phyloP scores from a whole-genome alignment of 257 asterid species.

The Solanum pimpinellifolium region DNA sequence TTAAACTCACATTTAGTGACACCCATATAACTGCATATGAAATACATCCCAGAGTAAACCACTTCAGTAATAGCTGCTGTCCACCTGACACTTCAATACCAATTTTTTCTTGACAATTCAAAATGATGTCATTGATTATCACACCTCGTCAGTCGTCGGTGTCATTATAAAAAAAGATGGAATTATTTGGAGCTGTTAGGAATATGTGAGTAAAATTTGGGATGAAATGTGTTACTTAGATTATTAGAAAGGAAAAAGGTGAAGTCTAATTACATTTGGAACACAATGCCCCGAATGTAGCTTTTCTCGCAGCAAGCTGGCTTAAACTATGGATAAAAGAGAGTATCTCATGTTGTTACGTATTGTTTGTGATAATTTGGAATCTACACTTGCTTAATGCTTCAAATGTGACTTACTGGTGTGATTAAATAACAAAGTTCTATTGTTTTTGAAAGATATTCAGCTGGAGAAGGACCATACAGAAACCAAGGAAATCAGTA shows the following conservation, averaged over 20 bases:
- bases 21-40: background rate
- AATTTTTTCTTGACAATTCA: background rate
- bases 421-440: background rate
- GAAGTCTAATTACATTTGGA: background rate
- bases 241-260: background rate
- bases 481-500: background rate
- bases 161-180: background rate
- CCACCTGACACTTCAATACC: background rate
- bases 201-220: background rate
- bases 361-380: background rate
- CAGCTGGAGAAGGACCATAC: background rate
- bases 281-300: background rate
- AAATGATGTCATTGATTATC: background rate
- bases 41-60: background rate
- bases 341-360: background rate
- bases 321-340: background rate
- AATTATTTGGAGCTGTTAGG: background rate
- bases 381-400: background rate
- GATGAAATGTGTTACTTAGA: background rate
- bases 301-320: background rate
- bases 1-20: background rate
- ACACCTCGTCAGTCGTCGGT: background rate
- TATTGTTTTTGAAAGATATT: background rate
- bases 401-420: background rate
- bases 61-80: background rate